Base-by-base conservation (phyloP, 1,139 yeast genomes). In the Taiozyma onychis region DNA sequence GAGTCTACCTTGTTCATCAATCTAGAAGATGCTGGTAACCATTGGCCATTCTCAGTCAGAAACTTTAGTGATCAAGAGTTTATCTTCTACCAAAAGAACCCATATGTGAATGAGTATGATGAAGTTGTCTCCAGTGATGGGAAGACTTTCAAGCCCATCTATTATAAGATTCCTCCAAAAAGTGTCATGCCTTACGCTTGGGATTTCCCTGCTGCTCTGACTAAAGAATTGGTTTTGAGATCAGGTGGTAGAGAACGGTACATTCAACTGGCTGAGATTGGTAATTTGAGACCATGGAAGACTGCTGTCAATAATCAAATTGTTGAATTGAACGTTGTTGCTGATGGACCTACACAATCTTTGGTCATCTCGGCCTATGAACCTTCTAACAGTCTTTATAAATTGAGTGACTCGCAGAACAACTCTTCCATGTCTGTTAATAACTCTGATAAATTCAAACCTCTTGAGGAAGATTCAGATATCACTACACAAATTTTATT, bases 161-260 rank as follows among this genome's bases (percentile, higher is more conserved):
- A 77, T 61, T 93, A 91, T 64, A 78, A 80, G 51, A 76, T 91
- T 26, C 98, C 97, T 0, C 83, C 96, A 1, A 83, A 81, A 64
- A 88, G 97, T 71, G 95, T 89, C 2, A 95, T 95, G 99, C 97
- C 98, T 0, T 95, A 93, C 66, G 90, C 99, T 0, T 95, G 97
- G 89, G 99, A 95, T 65, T 93, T 81, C 68, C 99, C 99, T 0
- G 89, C 95, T 50, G 97, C 97, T 0, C 73, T 81, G 13, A 78
- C 86, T 44, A 91, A 90, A 65, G 97, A 91, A 62, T 69, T 95
- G 37, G 76, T 89, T 3, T 70, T 95, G 30, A 75, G 91, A 53
- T 72, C 83, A 9, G 86, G 84, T 51, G 88, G 88, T 1, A 75
- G 85, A 42, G 93, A 88, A 63, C 75, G 98, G 53, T 80, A 83